Evolutionary conservation across 352 stramenopile species (phyloP), one percentile per base, ranked within the genome.

Genomic region (Phytophthora capsici): DNA sequence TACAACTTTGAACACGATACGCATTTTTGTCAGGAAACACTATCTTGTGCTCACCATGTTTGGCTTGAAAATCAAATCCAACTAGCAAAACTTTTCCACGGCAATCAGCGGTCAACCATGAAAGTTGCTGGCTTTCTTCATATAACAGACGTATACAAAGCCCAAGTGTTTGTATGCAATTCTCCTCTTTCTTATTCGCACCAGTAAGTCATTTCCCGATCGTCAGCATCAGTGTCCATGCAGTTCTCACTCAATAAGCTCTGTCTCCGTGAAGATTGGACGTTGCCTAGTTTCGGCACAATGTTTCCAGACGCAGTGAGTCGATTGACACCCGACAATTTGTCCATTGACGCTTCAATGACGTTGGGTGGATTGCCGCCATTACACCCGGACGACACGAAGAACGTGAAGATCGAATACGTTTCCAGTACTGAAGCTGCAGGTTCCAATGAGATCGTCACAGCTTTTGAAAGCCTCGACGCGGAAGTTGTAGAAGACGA

Each of bases 111-210:
- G 36, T 41, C 36, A 41, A 41, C 14, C 14, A 41, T 8, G 23
- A 38, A 65, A 28, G 20, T 22, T 37, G 13, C 36, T 46, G 58
- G 45, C 51, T 71, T 71, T 71, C 57, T 71, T 57, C 41, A 67
- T 66, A 71, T 71, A 57, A 71, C 63, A 71, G 63, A 66, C n/a
- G 48, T 16, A 73, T 69, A 69, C 58, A 73, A 69, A 61, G 26
- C 44, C 17, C 19, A 6, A 64, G 45, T 62, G 38, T 61, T 72
- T 23, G 57, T 63, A 57, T 26, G 57, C 63, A n/a, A 68, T 59
- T 44, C 7, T 17, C 34, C 16, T 19, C 38, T 37, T 62, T 72
- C 64, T 72, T 72, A 68, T 72, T 58, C 46, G 14, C 37, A 13
- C 9, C 19, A 34, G 38, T 13, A 13, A 45, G 3, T 26, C 59